phyloP scores from a whole-genome alignment of 192 early-diverging fungal genomes.

The Pecoramyces ruminantium region DNA sequence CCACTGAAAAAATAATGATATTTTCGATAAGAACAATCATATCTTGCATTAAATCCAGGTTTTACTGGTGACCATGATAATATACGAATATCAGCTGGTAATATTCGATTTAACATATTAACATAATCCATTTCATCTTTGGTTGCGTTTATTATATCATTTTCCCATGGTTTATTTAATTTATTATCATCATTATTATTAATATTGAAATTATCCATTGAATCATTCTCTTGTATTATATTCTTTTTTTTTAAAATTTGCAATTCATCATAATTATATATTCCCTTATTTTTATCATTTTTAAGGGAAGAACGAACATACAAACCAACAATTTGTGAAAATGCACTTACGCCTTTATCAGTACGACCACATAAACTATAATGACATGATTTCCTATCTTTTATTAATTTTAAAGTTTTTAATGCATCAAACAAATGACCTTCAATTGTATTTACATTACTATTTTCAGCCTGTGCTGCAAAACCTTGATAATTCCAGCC shows the following conservation, averaged over 20 bases:
- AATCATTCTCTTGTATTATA: not conserved
- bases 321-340: conserved; percentile 72
- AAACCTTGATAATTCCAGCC: conserved; percentile 82
- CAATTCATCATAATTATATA: not conserved
- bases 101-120: conserved; percentile 58
- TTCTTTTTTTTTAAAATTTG: not conserved
- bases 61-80: conserved; percentile 73
- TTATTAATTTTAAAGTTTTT: conserved; percentile 54
- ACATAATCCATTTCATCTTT: conserved; percentile 58
- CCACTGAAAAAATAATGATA: conserved; percentile 84
- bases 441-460: conserved; percentile 42
- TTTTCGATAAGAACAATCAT: conserved; percentile 57
- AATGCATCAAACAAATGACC: conserved; percentile 70
- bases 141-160: not conserved
- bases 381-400: conserved; percentile 8
- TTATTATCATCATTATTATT: not conserved
- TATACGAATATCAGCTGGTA: conserved; percentile 80
- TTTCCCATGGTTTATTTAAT: not conserved
- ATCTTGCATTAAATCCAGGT: conserved; percentile 66
- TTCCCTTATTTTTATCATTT: not conserved
- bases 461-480: conserved; percentile 42
- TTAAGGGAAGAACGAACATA: conserved; percentile 41
- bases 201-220: not conserved
- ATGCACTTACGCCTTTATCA: conserved; percentile 73
- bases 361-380: conserved; percentile 14